Base-by-base conservation (phyloP, 129 eudicot species). In the Dittrichia graveolens region DNA sequence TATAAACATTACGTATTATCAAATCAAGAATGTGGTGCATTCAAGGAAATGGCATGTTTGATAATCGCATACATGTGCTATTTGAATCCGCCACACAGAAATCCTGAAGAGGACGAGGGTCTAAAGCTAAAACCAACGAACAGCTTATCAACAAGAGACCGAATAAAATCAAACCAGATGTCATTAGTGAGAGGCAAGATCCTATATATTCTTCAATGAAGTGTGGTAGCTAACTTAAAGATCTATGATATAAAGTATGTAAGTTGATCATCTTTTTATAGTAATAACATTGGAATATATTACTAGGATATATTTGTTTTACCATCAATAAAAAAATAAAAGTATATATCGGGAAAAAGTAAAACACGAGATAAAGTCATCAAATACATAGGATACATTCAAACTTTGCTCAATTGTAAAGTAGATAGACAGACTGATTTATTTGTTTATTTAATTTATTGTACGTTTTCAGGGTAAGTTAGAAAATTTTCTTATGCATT, bases 21-120 rank as follows among this genome's bases (percentile, higher is more conserved):
- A 24, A 24, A 24, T 3, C 1, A n/a, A 49, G 8, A 13, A 48
- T 49, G 44, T 48, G 41, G 5, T 0, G 2, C 31, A 24, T 24
- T 24, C 31, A 24, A 0, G 0, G 31, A 24, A 24, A 0, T 24
- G 31, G 2, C 31, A 24, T 24, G 2, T 8, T 3, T n/a, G 6
- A 3, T 3, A 2, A 4, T 14, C 5, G 7, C 39, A 19, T 65
- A 75, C 80, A 74, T 34, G 40, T 12, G 73, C 73, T 75, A 34
- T 75, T 15, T 34, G 39, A 73, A 31, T 75, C 60, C 44, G 82
- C 82, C n/a, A 78, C 78, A 71, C 82, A 63, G 5, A 78, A 78
- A 39, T 78, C 82, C 16, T 71, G 78, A 3, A 79, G 75, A 58
- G 83, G 71, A 73, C 79, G 65, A 39, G 83, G 79, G 57, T 79